Percentiles rank a stretch among this genome's conserved stretches.
These are phyloP conservation scores for Fusarium sp. DNA, from an alignment of 2,329 filamentous ascomycete species.

Conservation along the genomic window DNA sequence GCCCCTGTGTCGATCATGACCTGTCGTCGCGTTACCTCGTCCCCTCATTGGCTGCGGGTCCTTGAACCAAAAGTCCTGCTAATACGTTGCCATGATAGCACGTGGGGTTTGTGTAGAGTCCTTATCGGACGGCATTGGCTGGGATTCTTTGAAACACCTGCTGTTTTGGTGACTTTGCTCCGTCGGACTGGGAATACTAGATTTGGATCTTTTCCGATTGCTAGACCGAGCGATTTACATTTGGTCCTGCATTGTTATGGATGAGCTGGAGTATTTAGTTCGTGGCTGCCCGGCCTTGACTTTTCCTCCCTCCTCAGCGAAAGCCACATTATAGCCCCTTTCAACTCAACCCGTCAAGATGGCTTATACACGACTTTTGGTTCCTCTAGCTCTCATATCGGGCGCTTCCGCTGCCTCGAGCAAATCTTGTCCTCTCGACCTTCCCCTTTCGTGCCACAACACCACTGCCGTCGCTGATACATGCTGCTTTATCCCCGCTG, in stretches of 20 bases:
- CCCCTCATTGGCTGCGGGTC: slow-evolving; percentile 29
- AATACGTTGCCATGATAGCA: slow-evolving; percentile 29
- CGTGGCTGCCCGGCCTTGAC: background rate
- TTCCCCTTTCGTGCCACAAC: slow-evolving; percentile 65
- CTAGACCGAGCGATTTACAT: background rate
- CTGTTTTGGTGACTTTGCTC: slow-evolving; percentile 27
- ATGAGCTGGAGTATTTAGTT: background rate
- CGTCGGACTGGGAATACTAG: slow-evolving; percentile 4
- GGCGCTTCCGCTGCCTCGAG: slow-evolving; percentile 15
- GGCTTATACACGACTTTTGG: slow-evolving; percentile 10
- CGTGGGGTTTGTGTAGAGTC: slow-evolving; percentile 31
- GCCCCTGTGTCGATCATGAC: slow-evolving; percentile 25
- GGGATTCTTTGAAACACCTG: slow-evolving; percentile 21
- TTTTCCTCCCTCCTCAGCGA: background rate
- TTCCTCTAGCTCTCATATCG: slow-evolving; percentile 25
- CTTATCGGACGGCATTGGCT: slow-evolving; percentile 23
- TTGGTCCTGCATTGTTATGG: background rate
- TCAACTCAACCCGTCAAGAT: slow-evolving; percentile 13
- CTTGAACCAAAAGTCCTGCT: slow-evolving; percentile 31
- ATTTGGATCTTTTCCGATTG: background rate
- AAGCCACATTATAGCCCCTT: background rate
- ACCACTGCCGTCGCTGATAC: slow-evolving; percentile 70
- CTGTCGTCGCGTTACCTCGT: background rate
- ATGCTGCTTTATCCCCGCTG: slow-evolving; percentile 81
- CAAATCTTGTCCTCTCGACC: slow-evolving; percentile 32